A percentile compares a stretch with the other conserved stretches of the same genome.
Evolutionary conservation across 1,284 basidiomycete species (phyloP).

Genomic region (Coriolopsis trogii): DNA sequence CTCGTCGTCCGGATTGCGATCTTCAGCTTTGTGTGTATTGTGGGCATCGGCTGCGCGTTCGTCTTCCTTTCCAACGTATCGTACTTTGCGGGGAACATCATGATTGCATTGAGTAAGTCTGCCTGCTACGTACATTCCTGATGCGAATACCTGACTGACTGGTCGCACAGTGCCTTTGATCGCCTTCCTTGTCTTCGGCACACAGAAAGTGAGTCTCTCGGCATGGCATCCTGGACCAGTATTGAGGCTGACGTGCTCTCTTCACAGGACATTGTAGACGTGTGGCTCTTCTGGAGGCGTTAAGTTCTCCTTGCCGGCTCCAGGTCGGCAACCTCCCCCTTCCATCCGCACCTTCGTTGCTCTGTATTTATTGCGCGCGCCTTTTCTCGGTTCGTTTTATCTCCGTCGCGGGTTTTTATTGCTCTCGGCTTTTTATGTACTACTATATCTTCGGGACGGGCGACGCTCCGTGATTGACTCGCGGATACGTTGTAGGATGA

Average conservation of each 20-base stretch:
- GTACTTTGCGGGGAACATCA: constrained; percentile 23
- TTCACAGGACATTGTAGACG: constrained; percentile 23
- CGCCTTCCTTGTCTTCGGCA: constrained; percentile 26
- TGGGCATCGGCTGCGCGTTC: constrained; percentile 25
- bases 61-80: constrained; percentile 24
- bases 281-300: constrained; percentile 26
- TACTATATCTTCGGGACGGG: not conserved
- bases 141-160: not conserved
- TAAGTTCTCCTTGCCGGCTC: not conserved
- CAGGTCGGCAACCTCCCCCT: not conserved
- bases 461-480: not conserved
- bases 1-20: constrained; percentile 24
- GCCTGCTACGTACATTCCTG: not conserved
- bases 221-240: not conserved
- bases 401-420: not conserved
- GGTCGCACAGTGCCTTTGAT: constrained; percentile 24
- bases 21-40: constrained; percentile 26
- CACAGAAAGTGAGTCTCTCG: constrained; percentile 19
- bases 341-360: not conserved
- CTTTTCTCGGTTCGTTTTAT: not conserved
- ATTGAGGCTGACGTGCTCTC: not conserved
- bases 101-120: constrained; percentile 23
- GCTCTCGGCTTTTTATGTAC: not conserved
- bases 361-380: constrained; percentile 6
- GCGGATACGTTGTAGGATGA: constrained; percentile 1